Evolutionary conservation across 371 early-diverging fungal species (phyloP).

Genomic region (Neoconidiobolus thromboides): DNA sequence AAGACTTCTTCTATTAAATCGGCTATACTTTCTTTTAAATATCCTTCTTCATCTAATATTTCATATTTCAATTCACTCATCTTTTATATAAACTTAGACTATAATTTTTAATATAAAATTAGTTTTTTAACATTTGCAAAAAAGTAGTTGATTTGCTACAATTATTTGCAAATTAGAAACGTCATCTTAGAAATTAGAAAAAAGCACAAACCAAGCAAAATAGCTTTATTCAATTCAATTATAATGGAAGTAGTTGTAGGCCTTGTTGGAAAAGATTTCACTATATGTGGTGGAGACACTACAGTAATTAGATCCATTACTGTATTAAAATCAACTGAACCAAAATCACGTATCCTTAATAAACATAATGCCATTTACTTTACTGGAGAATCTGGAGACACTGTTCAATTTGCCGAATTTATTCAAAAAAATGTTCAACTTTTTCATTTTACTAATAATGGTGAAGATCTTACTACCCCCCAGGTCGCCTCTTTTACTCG

Average conservation of each 20-base stretch:
- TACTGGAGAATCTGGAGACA: constrained; percentile 88
- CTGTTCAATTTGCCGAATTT: constrained; percentile 87
- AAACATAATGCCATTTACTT: constrained; percentile 63
- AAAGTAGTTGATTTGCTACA: not conserved
- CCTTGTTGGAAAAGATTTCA: constrained; percentile 88
- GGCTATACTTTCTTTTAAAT: not conserved
- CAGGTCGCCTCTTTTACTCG: constrained; percentile 74
- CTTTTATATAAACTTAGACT: not conserved
- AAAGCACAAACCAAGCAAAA: too few species aligned
- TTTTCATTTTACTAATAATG: constrained; percentile 66
- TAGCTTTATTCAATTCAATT: too few species aligned
- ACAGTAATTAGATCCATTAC: constrained; percentile 68
- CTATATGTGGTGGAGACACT: constrained; percentile 70
- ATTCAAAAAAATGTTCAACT: constrained; percentile 81
- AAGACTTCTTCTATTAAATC: constrained; percentile 27
- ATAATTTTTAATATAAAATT: not conserved
- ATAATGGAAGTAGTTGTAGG: constrained; percentile 81
- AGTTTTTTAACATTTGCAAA: not conserved
- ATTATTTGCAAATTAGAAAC: not conserved
- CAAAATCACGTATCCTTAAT: constrained; percentile 71
- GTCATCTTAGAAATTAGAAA: not conserved
- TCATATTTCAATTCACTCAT: not conserved
- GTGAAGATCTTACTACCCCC: constrained; percentile 54
- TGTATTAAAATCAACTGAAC: constrained; percentile 76
- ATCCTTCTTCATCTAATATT: not conserved